A percentile compares a stretch with the other conserved stretches of the same genome.
Evolutionary conservation across 2,329 filamentous ascomycete species (phyloP).

Genomic region (Phaeoacremonium minimum): DNA sequence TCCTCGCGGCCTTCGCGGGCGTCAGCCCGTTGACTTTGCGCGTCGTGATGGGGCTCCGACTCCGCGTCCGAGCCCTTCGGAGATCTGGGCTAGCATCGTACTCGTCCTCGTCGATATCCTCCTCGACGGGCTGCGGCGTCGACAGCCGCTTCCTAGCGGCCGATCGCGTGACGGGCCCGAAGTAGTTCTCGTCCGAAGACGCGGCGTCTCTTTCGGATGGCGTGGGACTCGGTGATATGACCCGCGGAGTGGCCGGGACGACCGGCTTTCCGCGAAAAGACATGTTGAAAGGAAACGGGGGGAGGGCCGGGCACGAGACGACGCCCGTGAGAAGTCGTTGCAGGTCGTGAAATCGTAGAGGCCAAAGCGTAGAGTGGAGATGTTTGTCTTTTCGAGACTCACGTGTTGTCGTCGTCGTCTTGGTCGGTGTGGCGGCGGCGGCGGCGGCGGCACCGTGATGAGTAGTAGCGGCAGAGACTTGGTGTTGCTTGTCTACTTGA

Average conservation of each 20-base stretch:
- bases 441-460: slow-evolving; percentile 16
- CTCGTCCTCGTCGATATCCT: slow-evolving; percentile 47
- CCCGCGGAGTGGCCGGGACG: slow-evolving; percentile 75
- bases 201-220: slow-evolving; percentile 52
- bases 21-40: slow-evolving; percentile 51
- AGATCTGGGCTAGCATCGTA: slow-evolving; percentile 38
- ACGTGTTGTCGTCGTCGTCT: slow-evolving; percentile 25
- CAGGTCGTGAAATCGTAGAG: slow-evolving; percentile 41
- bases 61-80: slow-evolving; percentile 64
- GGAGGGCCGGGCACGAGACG: slow-evolving; percentile 51
- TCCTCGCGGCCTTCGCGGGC: slow-evolving; percentile 36
- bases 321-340: slow-evolving; percentile 51
- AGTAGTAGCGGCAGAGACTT: slow-evolving; percentile 16
- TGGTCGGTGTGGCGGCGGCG: too few species aligned
- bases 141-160: slow-evolving; percentile 56
- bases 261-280: slow-evolving; percentile 44
- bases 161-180: slow-evolving; percentile 73
- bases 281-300: slow-evolving; percentile 54
- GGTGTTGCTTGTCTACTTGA: slow-evolving; percentile 24
- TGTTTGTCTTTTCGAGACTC: slow-evolving; percentile 47
- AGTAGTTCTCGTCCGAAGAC: slow-evolving; percentile 56
- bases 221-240: slow-evolving; percentile 85
- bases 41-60: slow-evolving; percentile 60
- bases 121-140: slow-evolving; percentile 56
- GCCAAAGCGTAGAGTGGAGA: slow-evolving; percentile 41